These are phyloP conservation scores for Amaranthus cruentus DNA, from an alignment of 148 eudicot species.

Conservation along the genomic window DNA sequence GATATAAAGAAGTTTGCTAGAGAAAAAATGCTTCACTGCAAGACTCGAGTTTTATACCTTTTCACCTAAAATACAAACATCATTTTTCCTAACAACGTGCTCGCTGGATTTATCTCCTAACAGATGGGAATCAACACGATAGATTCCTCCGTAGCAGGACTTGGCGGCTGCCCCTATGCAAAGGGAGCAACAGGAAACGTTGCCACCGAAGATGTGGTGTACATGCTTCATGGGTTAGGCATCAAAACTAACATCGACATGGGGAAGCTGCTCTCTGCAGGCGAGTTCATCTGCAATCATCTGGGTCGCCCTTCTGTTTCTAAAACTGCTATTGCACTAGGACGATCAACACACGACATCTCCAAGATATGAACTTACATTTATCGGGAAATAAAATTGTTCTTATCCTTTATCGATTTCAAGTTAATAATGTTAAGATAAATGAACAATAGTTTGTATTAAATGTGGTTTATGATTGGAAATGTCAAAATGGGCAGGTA, in stretches of 20 bases:
- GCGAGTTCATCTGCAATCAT: conserved; percentile 61
- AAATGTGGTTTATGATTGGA: not conserved
- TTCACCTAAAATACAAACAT: too few relatives aligned
- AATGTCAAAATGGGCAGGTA: not conserved
- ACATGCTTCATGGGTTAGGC: conserved; percentile 69
- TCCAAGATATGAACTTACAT: conserved; percentile 30
- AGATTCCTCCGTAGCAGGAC: conserved; percentile 61
- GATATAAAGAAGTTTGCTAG: not conserved
- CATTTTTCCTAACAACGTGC: not conserved
- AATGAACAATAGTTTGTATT: not conserved
- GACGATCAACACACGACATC: conserved; percentile 40
- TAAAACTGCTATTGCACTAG: conserved; percentile 52
- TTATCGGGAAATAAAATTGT: not conserved
- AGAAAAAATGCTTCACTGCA: too few relatives aligned
- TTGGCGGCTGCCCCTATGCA: conserved; percentile 74
- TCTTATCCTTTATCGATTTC: not conserved
- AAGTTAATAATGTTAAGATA: not conserved
- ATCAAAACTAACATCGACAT: conserved; percentile 51
- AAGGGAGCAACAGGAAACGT: conserved; percentile 76
- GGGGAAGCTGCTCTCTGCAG: conserved; percentile 44
- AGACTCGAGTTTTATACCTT: not conserved
- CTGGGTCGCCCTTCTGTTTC: conserved; percentile 52
- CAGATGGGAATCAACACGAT: conserved; percentile 63
- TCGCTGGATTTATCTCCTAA: not conserved
- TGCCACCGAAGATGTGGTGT: conserved; percentile 69